Conservation (phyloP, 2,329 filamentous ascomycete species). For the Trichothecium roseum region DNA sequence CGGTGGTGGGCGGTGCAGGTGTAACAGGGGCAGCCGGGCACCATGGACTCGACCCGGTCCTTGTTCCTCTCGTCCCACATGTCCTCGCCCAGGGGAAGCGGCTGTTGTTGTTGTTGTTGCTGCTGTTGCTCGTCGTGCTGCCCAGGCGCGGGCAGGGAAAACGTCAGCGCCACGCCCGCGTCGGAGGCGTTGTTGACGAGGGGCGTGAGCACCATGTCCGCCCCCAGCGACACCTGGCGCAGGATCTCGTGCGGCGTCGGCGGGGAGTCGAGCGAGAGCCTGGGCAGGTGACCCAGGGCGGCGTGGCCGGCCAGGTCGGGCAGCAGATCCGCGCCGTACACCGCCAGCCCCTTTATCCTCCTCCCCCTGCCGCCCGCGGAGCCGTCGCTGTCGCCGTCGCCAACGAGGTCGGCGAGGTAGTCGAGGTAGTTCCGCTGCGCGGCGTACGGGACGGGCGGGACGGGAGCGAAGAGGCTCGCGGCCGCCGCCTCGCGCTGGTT, state of each 20-base stretch:
- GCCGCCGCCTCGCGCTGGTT: conserved; percentile 14
- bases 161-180: conserved; percentile 73
- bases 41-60: conserved; percentile 52
- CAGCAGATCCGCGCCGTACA: conserved; percentile 66
- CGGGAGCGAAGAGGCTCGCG: conserved; percentile 47
- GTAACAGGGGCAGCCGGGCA: conserved; percentile 63
- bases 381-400: conserved; percentile 41
- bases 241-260: conserved; percentile 67
- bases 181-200: conserved; percentile 70
- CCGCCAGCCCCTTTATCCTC: conserved; percentile 45
- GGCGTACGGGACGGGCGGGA: conserved; percentile 65
- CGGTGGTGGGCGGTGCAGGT: conserved; percentile 74
- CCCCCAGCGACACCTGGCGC: conserved; percentile 62
- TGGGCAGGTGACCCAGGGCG: conserved; percentile 52
- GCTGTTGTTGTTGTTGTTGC: no score
- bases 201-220: conserved; percentile 70
- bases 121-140: conserved; percentile 4
- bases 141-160: conserved; percentile 52
- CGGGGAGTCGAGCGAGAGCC: conserved; percentile 63
- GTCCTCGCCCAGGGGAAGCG: conserved; percentile 59
- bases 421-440: conserved; percentile 74
- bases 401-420: conserved; percentile 54
- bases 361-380: conserved; percentile 20
- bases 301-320: conserved; percentile 49
- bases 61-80: conserved; percentile 61